Evolutionary conservation across 352 stramenopile genomes (phyloP).

Genomic region (Phytophthora macrochlamydospora): DNA sequence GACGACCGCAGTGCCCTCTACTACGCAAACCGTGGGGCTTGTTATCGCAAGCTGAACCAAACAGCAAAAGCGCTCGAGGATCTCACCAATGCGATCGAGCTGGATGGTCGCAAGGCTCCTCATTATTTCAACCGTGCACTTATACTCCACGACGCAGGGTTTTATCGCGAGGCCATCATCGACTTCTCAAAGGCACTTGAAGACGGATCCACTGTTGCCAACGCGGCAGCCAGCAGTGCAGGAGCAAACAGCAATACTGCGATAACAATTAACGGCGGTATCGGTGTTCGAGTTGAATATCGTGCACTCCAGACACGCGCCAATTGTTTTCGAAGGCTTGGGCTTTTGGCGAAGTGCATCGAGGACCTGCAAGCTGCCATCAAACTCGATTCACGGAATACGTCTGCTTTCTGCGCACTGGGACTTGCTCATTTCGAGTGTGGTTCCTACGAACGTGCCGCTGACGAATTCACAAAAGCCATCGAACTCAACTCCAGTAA

Average conservation of each 20-base stretch:
- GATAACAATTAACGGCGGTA: conserved; percentile 12
- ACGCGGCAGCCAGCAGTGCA: conserved; percentile 6
- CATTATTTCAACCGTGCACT: conserved; percentile 83
- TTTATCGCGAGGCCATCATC: conserved; percentile 71
- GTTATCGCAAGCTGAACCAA: conserved; percentile 75
- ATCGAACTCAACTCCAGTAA: conserved; percentile 71
- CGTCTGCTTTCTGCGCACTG: conserved; percentile 59
- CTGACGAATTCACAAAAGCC: conserved; percentile 63
- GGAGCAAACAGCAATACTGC: not conserved
- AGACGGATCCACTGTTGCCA: conserved; percentile 42
- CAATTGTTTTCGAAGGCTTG: conserved; percentile 67
- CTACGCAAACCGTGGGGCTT: conserved; percentile 73
- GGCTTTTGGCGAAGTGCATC: conserved; percentile 67
- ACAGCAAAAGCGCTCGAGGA: conserved; percentile 65
- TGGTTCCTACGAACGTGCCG: conserved; percentile 53
- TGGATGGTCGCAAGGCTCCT: conserved; percentile 69
- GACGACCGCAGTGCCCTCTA: conserved; percentile 75
- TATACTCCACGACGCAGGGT: conserved; percentile 66
- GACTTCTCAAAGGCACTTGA: conserved; percentile 82
- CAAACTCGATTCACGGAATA: conserved; percentile 71
- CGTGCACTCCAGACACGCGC: conserved; percentile 69
- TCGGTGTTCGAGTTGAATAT: conserved; percentile 68
- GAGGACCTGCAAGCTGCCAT: conserved; percentile 75
- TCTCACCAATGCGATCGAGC: conserved; percentile 70
- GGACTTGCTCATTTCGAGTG: conserved; percentile 73